Evolutionary conservation across 1,284 basidiomycete species (phyloP).

Genomic region (Tilletia horrida): DNA sequence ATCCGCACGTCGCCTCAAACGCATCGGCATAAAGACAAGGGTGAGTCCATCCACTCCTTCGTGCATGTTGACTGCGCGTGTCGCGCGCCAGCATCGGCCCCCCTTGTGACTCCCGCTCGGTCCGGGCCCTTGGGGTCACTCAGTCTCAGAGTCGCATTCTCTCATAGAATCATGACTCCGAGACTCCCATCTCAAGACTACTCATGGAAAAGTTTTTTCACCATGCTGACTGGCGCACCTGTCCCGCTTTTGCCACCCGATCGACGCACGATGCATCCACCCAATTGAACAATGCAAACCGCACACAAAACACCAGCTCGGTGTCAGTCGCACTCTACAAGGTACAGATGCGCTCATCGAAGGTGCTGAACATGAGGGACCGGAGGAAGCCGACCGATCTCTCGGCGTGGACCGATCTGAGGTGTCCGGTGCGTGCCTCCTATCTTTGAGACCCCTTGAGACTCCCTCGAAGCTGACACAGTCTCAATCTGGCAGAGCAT

Average conservation of each 20-base stretch:
- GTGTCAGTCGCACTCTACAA: conserved; percentile 10
- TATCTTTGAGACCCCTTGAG: not conserved
- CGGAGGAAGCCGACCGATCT: conserved; percentile 13
- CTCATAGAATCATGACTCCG: not conserved
- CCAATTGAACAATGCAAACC: not conserved
- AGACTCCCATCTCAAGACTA: not conserved
- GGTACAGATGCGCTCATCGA: conserved; percentile 11
- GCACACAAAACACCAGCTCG: conserved; percentile 12
- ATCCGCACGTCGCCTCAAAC: conserved; percentile 15
- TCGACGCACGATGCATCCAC: not conserved
- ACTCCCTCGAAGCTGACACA: not conserved
- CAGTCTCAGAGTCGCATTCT: not conserved
- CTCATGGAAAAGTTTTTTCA: conserved; percentile 17
- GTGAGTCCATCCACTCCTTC: not conserved
- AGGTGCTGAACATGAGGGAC: conserved; percentile 5
- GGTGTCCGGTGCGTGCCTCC: not conserved
- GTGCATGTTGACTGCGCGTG: not conserved
- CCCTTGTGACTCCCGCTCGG: no score
- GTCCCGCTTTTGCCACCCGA: not conserved
- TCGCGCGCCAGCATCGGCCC: conserved; percentile 1
- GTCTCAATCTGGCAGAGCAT: conserved; percentile 33
- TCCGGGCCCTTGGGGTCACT: no score
- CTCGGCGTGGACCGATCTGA: conserved; percentile 11
- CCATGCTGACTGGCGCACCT: conserved; percentile 9
- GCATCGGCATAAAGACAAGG: not conserved